Evolutionary conservation across 306 rosid species (phyloP).

Genomic region (Prunus mume): DNA sequence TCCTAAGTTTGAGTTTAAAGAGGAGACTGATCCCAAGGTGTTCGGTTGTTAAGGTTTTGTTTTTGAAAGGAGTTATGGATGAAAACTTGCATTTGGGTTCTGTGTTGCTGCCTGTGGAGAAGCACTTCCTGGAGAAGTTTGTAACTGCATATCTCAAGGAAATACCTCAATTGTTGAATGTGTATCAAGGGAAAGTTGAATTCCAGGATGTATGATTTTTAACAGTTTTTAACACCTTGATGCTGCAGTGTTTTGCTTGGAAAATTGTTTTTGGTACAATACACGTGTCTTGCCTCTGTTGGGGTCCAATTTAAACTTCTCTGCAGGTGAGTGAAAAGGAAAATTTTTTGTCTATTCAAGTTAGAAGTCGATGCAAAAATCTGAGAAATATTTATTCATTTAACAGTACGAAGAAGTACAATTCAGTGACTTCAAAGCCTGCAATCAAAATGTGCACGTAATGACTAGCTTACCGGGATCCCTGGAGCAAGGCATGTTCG

Average conservation of each 20-base stretch:
- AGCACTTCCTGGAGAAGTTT: constrained; percentile 24
- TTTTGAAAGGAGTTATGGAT: constrained; percentile 11
- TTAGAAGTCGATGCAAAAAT: no score
- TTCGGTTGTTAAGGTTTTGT: neutral
- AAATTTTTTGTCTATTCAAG: no score
- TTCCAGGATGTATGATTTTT: neutral
- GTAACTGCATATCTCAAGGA: constrained; percentile 10
- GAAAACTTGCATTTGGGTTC: neutral
- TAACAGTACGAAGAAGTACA: no score
- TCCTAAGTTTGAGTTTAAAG: constrained; percentile 26
- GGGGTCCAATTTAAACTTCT: no score
- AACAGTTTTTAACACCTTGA: no score
- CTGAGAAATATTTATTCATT: no score
- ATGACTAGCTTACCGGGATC: constrained; percentile 58
- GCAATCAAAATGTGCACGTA: neutral
- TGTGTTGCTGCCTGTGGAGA: neutral
- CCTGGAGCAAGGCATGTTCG: constrained; percentile 90
- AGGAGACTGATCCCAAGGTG: constrained; percentile 32
- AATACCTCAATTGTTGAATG: constrained; percentile 4
- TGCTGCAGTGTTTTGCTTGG: no score
- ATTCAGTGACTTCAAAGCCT: no score
- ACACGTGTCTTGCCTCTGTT: no score
- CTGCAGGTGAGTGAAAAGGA: no score
- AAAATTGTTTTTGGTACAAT: no score
- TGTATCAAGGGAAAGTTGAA: constrained; percentile 21